A percentile compares a stretch with the other conserved stretches of the same genome.
Conservation (phyloP, 1,284 basidiomycete species). For the Moesziomyces parantarcticus region DNA sequence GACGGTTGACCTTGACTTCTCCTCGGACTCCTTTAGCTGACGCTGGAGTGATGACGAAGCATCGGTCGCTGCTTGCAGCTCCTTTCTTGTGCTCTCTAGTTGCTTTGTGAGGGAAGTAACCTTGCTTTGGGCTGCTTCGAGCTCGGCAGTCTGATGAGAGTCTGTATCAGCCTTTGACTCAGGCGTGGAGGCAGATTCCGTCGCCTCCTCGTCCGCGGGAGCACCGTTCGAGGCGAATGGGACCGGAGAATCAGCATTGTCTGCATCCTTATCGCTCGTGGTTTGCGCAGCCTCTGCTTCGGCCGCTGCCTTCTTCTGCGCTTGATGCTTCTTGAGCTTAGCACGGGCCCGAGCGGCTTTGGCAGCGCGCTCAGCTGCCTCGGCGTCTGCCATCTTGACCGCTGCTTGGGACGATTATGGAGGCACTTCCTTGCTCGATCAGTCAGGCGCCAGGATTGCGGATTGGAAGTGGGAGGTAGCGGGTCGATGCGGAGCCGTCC, state of each 20-base stretch:
- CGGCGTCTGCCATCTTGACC: conserved; percentile 46
- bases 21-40: conserved; percentile 19
- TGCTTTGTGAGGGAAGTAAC: conserved; percentile 15
- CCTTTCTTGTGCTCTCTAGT: conserved; percentile 19
- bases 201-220: conserved; percentile 10
- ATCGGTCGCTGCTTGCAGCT: conserved; percentile 21
- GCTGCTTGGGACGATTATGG: neutral
- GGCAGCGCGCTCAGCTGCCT: conserved; percentile 50
- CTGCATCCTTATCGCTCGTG: conserved; percentile 16
- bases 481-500: no score
- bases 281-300: conserved; percentile 12
- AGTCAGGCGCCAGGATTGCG: no score
- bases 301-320: conserved; percentile 50
- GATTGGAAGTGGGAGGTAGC: no score
- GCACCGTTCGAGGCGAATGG: conserved; percentile 21
- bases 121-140: conserved; percentile 15
- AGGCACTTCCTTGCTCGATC: no score
- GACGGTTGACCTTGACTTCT: conserved; percentile 12
- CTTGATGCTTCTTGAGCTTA: conserved; percentile 57
- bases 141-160: conserved; percentile 10
- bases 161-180: neutral
- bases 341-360: conserved; percentile 52
- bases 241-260: neutral
- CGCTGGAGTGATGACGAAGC: conserved; percentile 9
- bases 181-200: neutral